These are phyloP conservation scores for Cyberlindnera bimundalis DNA, from an alignment of 805 yeast species.

Conservation along the genomic window DNA sequence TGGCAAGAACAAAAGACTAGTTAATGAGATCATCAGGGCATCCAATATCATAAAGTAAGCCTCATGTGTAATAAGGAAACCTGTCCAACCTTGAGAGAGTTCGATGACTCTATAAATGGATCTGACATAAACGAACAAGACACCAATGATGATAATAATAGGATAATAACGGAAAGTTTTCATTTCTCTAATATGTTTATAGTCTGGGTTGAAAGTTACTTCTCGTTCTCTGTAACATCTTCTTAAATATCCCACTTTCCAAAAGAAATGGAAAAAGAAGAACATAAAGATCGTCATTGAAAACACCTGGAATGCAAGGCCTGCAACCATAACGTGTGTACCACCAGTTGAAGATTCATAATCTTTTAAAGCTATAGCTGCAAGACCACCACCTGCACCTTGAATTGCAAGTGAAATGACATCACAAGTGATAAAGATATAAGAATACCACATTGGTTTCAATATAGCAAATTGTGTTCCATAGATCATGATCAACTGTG, in stretches of 20 bases:
- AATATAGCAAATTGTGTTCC: slow-evolving; percentile 50
- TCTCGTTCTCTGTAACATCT: slow-evolving; percentile 5
- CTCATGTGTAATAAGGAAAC: slow-evolving; percentile 60
- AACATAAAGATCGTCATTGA: slow-evolving; percentile 58
- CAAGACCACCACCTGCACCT: slow-evolving; percentile 74
- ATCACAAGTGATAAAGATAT: slow-evolving; percentile 67
- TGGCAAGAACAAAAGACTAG: slow-evolving; percentile 43
- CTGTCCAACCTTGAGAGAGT: slow-evolving; percentile 68
- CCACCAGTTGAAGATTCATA: slow-evolving; percentile 40
- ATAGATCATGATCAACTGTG: slow-evolving; percentile 60
- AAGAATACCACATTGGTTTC: slow-evolving; percentile 58
- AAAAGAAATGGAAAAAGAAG: slow-evolving; percentile 47
- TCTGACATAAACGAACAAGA: slow-evolving; percentile 56
- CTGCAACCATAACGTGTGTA: slow-evolving; percentile 67
- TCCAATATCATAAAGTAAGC: slow-evolving; percentile 60
- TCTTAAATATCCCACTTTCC: slow-evolving; percentile 27
- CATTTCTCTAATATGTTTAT: slow-evolving; percentile 6
- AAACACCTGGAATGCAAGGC: slow-evolving; percentile 70
- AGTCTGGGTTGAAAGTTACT: slow-evolving; percentile 6
- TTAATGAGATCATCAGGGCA: slow-evolving; percentile 56
- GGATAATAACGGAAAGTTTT: slow-evolving; percentile 34
- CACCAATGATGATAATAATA: slow-evolving; percentile 42
- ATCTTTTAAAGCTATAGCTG: slow-evolving; percentile 42
- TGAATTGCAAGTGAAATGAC: slow-evolving; percentile 61
- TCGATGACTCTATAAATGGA: slow-evolving; percentile 74